A percentile compares a stretch with the other conserved stretches of the same genome.
Evolutionary conservation across 2,329 filamentous ascomycete species (phyloP).

Genomic region (Hirsutella rhossiliensis): DNA sequence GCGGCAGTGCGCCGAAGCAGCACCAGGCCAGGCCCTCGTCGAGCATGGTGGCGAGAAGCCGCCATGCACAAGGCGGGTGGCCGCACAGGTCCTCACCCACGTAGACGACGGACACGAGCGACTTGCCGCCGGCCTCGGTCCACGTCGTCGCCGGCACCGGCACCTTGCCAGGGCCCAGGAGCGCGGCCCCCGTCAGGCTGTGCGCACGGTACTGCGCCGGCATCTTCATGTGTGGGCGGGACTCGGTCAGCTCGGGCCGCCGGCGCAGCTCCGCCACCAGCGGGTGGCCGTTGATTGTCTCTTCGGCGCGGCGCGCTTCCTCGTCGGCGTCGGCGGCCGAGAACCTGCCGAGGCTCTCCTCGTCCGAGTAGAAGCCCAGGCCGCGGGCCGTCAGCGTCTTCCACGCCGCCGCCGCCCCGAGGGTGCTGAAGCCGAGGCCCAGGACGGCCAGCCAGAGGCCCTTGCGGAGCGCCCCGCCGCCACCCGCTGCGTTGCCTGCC

Average conservation of each 20-base stretch:
- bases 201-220: conserved; percentile 55
- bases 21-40: conserved; percentile 84
- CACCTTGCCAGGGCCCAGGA: conserved; percentile 64
- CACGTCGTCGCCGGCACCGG: conserved; percentile 74
- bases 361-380: conserved; percentile 40
- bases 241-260: conserved; percentile 57
- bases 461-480: conserved; percentile 7
- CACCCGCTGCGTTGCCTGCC: neutral
- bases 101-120: conserved; percentile 61
- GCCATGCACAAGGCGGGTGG: conserved; percentile 84
- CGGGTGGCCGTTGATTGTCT: conserved; percentile 63
- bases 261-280: conserved; percentile 57
- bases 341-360: conserved; percentile 60
- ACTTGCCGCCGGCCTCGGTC: conserved; percentile 56
- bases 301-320: conserved; percentile 49
- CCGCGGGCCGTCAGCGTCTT: conserved; percentile 20
- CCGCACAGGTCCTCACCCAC: conserved; percentile 74
- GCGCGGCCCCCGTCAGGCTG: conserved; percentile 71
- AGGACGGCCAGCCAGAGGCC: conserved; percentile 14
- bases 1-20: conserved; percentile 78
- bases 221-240: conserved; percentile 79
- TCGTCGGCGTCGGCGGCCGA: conserved; percentile 35
- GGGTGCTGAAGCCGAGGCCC: conserved; percentile 16
- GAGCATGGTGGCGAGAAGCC: conserved; percentile 78
- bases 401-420: conserved; percentile 23